These are phyloP conservation scores for Candida nemodendra DNA, from an alignment of 805 yeast species.

Conservation along the genomic window DNA sequence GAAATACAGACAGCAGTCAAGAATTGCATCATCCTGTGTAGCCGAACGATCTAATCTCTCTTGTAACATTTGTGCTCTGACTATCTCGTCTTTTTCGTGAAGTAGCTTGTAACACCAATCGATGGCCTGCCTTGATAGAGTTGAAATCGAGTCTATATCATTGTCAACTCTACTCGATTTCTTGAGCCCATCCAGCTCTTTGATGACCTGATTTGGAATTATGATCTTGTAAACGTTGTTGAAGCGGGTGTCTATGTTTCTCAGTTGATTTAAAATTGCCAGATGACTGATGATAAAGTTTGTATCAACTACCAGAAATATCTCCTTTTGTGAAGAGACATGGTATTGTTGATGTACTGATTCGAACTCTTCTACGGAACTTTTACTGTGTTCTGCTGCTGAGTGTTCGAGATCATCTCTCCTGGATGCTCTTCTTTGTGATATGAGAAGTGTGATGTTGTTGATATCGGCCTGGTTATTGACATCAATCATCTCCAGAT, in stretches of 20 bases:
- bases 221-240: constrained; percentile 47
- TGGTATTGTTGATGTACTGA: not conserved
- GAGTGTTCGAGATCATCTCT: not conserved
- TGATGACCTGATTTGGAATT: constrained; percentile 67
- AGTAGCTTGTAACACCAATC: constrained; percentile 70
- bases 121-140: constrained; percentile 64
- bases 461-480: constrained; percentile 15
- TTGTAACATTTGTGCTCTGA: constrained; percentile 61
- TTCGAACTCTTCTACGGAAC: not conserved
- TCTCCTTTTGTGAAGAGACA: constrained; percentile 6
- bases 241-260: constrained; percentile 38
- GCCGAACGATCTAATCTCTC: constrained; percentile 50
- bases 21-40: constrained; percentile 73
- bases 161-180: constrained; percentile 27
- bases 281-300: constrained; percentile 77
- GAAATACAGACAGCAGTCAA: constrained; percentile 79
- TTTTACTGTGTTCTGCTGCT: constrained; percentile 1
- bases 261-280: constrained; percentile 52
- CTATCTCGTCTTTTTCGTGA: constrained; percentile 47
- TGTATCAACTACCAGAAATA: constrained; percentile 69
- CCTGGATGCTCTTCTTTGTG: constrained; percentile 7
- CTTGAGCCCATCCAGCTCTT: constrained; percentile 84
- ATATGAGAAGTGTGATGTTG: constrained; percentile 14
- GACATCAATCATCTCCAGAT: constrained; percentile 19
- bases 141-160: constrained; percentile 25